Conservation (phyloP, 192 early-diverging fungal species). For the Lunasporangiospora selenospora region DNA sequence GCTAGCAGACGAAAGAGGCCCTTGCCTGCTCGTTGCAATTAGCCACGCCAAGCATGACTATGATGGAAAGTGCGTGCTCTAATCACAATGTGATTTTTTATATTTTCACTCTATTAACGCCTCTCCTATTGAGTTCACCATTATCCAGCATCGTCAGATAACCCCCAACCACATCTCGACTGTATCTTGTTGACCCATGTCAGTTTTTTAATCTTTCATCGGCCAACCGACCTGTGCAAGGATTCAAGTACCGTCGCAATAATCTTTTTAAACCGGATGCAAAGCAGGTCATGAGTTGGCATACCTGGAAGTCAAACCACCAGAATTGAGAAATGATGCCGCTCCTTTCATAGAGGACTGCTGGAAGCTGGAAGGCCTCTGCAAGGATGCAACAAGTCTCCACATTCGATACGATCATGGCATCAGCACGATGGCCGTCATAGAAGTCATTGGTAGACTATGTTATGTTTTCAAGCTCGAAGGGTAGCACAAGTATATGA, state of each 20-base stretch:
- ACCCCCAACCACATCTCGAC: too few species aligned
- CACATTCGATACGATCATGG: background rate
- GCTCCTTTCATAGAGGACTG: background rate
- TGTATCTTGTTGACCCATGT: too few species aligned
- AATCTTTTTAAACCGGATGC: background rate
- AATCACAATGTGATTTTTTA: too few species aligned
- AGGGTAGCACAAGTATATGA: too few species aligned
- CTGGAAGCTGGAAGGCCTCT: background rate
- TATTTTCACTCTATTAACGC: too few species aligned
- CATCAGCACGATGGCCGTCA: background rate
- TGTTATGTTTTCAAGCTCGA: too few species aligned
- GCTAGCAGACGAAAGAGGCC: too few species aligned
- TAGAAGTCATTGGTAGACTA: background rate
- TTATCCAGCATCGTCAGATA: too few species aligned
- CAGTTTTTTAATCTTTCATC: slow-evolving; percentile 1
- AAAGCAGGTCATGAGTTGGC: background rate
- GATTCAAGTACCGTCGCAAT: background rate
- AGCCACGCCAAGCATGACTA: too few species aligned
- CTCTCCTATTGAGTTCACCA: too few species aligned
- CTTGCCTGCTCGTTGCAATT: too few species aligned
- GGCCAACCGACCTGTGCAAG: background rate
- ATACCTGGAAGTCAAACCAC: background rate
- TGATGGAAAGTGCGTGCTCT: too few species aligned
- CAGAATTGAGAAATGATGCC: background rate
- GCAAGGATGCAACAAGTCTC: background rate